Percentiles rank a stretch among this genome's conserved stretches.
Conservation (phyloP, 148 eudicot species). For the Diospyros lotus region DNA sequence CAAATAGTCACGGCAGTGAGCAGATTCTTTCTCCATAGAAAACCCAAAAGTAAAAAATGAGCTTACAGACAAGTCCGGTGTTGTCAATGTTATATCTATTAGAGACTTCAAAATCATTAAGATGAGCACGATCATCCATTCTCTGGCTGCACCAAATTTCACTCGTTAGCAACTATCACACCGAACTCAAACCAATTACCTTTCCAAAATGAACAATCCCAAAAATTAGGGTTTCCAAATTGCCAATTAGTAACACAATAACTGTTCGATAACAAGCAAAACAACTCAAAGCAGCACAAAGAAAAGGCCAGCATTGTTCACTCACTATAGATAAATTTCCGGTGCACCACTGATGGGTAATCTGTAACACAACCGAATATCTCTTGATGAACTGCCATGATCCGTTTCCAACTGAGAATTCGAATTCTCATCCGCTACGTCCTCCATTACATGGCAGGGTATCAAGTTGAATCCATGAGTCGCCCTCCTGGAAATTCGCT, state of each 20-base stretch:
- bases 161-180: conserved; percentile 16
- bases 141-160: conserved; percentile 57
- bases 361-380: conserved; percentile 41
- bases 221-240: background rate
- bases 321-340: conserved; percentile 46
- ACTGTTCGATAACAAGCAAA: background rate
- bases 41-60: conserved; percentile 1
- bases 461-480: conserved; percentile 57
- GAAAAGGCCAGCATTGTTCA: background rate
- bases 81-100: conserved; percentile 79
- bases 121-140: conserved; percentile 38
- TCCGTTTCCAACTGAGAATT: conserved; percentile 15
- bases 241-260: background rate
- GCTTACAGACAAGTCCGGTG: conserved; percentile 97
- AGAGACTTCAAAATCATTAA: conserved; percentile 73
- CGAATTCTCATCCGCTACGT: background rate
- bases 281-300: background rate
- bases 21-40: background rate
- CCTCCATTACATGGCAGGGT: conserved; percentile 35
- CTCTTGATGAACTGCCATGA: conserved; percentile 10
- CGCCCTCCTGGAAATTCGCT: conserved; percentile 50
- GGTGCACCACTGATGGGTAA: conserved; percentile 37
- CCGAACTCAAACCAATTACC: background rate
- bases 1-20: background rate
- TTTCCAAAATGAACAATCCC: background rate